Base-by-base conservation (phyloP, 768 basidiomycete species). In the Boletellus ananas region DNA sequence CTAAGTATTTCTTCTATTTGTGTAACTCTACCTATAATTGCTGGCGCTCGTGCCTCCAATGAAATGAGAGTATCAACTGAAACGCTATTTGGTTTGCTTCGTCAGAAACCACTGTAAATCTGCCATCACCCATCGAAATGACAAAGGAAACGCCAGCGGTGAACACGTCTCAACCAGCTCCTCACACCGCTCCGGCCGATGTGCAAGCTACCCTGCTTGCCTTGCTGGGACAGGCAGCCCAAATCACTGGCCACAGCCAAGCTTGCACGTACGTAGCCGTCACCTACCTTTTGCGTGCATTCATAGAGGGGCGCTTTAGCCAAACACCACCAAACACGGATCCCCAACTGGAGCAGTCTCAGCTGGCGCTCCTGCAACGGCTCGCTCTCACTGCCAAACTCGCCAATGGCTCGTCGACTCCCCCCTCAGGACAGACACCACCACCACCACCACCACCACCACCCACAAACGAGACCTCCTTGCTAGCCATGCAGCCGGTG, bases 321-420 rank as follows among this genome's bases (percentile, higher is more conserved):
- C 85, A 85, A 84, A 80, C 71, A 80, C 62, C 65, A 53, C 61
- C 80, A 82, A 86, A 81, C 61, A 79, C 67, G 6, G 61, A 71
- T 49, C 70, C 68, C 42, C 69, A 69, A 44, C 59, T 80, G 59
- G 79, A 80, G 54, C 68, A 78, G 45, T 70, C 74, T 53, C 85
- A 86, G 63, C 71, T 91, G 48, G 82, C 85, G 42, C 72, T 88
- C 57, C 72, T 93, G 60, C 87, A 90, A 63, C 88, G 89, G 64
- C 76, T 91, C 64, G 77, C 87, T 46, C 80, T 83, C 60, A 78
- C 79, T 59, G 79, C 84, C 36, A 75, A 70, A 52, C 64, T 66
- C 35, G 66, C 59, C 58, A 74, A 66, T 50, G 69, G 53, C 48
- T 70, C 57, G 6, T 45, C 48, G 21, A 56, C 60, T 2, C 56